A percentile compares a stretch with the other conserved stretches of the same genome.
These are phyloP conservation scores for Colletotrichum lupini DNA, from an alignment of 2,329 filamentous ascomycete genomes.

Conservation along the genomic window DNA sequence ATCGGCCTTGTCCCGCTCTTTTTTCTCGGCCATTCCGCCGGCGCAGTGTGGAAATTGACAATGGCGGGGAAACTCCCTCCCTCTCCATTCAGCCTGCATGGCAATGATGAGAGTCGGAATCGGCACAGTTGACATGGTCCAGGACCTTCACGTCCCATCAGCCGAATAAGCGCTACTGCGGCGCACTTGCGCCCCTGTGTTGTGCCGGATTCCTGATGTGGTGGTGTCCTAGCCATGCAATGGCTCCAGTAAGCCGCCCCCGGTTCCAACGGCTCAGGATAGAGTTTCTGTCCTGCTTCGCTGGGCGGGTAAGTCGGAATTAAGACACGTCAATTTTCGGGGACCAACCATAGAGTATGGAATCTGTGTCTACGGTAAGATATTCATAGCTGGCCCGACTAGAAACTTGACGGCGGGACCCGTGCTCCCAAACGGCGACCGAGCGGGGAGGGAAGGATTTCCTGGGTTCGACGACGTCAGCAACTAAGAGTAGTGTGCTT, in stretches of 20 bases:
- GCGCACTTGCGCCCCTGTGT: background rate
- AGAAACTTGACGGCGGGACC: background rate
- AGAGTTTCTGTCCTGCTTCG: slow-evolving; percentile 1
- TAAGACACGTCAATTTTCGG: background rate
- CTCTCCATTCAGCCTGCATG: background rate
- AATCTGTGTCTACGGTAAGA: background rate
- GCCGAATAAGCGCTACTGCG: background rate
- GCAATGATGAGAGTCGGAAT: background rate
- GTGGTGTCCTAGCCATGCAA: background rate
- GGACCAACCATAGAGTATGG: background rate
- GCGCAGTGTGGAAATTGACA: background rate
- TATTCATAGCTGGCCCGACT: background rate
- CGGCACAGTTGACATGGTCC: background rate
- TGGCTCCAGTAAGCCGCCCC: background rate
- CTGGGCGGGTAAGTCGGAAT: slow-evolving; percentile 5
- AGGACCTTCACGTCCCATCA: background rate
- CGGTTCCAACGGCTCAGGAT: background rate
- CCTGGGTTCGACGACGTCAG: background rate
- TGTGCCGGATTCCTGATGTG: background rate
- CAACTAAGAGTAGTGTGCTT: background rate
- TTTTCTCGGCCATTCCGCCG: background rate
- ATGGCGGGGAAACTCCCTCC: background rate
- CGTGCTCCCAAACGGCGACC: background rate
- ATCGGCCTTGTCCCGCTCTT: background rate
- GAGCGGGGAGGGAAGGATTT: background rate